Conservation (phyloP, 805 yeast species). For the Candida silvicultrix region DNA sequence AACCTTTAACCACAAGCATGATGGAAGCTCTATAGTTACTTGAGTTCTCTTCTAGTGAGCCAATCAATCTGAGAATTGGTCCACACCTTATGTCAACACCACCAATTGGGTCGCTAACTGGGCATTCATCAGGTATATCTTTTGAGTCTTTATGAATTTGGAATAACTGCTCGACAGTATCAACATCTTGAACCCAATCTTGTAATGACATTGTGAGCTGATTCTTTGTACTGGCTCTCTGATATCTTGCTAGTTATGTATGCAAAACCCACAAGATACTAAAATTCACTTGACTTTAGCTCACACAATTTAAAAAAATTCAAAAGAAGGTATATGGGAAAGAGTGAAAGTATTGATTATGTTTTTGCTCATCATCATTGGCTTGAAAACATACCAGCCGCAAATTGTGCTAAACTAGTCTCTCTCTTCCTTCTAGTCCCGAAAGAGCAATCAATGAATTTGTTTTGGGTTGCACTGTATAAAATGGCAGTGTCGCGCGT, state of each 20-base stretch:
- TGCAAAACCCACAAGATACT: too few relatives aligned
- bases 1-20: conserved; percentile 47
- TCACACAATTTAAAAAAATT: too few relatives aligned
- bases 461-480: too few relatives aligned
- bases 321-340: too few relatives aligned
- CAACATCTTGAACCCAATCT: conserved; percentile 1
- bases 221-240: too few relatives aligned
- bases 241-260: too few relatives aligned
- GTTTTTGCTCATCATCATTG: background rate
- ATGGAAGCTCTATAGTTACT: conserved; percentile 62
- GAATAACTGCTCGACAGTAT: conserved; percentile 1
- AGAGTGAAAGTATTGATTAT: too few relatives aligned
- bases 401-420: background rate
- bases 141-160: conserved; percentile 3
- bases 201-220: background rate
- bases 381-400: background rate
- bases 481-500: too few relatives aligned
- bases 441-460: background rate
- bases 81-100: conserved; percentile 56
- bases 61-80: conserved; percentile 67
- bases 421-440: background rate
- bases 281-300: too few relatives aligned
- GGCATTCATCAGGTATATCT: conserved; percentile 7
- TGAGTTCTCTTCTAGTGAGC: conserved; percentile 45
- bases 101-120: conserved; percentile 11